phyloP scores from a whole-genome alignment of 768 basidiomycete genomes.

The Boletus subparvulus region DNA sequence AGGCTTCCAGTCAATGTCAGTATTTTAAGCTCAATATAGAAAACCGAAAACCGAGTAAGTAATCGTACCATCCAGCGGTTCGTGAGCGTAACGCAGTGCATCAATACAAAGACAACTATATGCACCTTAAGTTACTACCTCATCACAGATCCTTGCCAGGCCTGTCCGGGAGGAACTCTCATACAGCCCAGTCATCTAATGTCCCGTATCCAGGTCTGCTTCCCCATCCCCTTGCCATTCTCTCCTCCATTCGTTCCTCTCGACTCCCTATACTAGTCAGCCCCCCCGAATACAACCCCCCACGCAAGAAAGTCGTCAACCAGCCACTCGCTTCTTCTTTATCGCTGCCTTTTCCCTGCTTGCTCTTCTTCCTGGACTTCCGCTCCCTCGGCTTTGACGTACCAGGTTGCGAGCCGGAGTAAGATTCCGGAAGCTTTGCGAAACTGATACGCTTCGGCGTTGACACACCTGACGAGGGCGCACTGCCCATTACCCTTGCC shows the following conservation, averaged over 20 bases:
- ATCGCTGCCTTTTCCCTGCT: conserved; percentile 34
- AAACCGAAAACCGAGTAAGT: neutral
- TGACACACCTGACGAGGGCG: conserved; percentile 50
- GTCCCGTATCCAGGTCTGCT: conserved; percentile 39
- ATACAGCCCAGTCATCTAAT: conserved; percentile 61
- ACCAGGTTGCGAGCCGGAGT: conserved; percentile 40
- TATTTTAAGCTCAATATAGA: neutral
- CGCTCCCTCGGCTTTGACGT: conserved; percentile 37
- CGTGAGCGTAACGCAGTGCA: neutral
- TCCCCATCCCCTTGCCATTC: conserved; percentile 50
- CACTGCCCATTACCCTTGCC: conserved; percentile 35
- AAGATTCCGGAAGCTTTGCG: conserved; percentile 70
- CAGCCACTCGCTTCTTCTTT: conserved; percentile 26
- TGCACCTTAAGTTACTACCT: conserved; percentile 12
- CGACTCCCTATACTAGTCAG: conserved; percentile 24
- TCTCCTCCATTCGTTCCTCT: conserved; percentile 54
- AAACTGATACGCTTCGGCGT: conserved; percentile 81
- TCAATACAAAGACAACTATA: conserved; percentile 4
- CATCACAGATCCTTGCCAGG: neutral
- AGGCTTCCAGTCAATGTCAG: neutral
- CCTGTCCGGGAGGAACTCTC: conserved; percentile 3
- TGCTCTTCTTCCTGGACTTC: conserved; percentile 32
- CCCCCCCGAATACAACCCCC: conserved; percentile 26
- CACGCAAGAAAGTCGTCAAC: conserved; percentile 23
- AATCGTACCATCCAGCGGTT: neutral